Percentiles rank a stretch among this genome's conserved stretches.
Evolutionary conservation across 1,284 basidiomycete species (phyloP).

Genomic region (Trichosporon asahii): DNA sequence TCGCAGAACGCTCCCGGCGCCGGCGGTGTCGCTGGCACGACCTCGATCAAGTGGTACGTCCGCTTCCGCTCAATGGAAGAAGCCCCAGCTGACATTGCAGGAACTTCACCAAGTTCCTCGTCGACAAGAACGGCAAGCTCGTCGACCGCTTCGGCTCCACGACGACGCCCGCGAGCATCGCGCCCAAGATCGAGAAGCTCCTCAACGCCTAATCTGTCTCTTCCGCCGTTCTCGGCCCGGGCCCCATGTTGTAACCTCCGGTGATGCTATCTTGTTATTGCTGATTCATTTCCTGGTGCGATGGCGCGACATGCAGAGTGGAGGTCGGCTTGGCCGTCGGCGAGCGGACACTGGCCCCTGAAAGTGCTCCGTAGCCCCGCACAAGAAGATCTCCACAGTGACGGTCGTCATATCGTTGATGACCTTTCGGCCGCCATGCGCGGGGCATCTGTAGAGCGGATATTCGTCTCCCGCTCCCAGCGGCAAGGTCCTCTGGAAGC

Average conservation of each 20-base stretch:
- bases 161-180: constrained; percentile 41
- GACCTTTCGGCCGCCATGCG: neutral
- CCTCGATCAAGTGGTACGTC: constrained; percentile 43
- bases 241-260: neutral
- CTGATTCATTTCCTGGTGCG: neutral
- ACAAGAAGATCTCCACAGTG: neutral
- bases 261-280: neutral
- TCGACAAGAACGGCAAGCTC: constrained; percentile 40
- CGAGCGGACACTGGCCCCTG: neutral
- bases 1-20: constrained; percentile 35
- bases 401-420: neutral
- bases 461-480: neutral
- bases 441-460: neutral
- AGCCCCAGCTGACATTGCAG: constrained; percentile 22
- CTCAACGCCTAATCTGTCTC: constrained; percentile 20
- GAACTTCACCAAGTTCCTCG: constrained; percentile 50
- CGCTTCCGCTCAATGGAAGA: no score
- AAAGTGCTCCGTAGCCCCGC: neutral
- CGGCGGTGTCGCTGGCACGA: constrained; percentile 39
- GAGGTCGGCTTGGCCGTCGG: neutral
- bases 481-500: no score
- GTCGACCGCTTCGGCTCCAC: constrained; percentile 38
- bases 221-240: neutral
- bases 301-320: neutral
- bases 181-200: constrained; percentile 41